These are phyloP conservation scores for Globisporangium barbulae DNA, from an alignment of 352 stramenopile genomes.

Conservation along the genomic window DNA sequence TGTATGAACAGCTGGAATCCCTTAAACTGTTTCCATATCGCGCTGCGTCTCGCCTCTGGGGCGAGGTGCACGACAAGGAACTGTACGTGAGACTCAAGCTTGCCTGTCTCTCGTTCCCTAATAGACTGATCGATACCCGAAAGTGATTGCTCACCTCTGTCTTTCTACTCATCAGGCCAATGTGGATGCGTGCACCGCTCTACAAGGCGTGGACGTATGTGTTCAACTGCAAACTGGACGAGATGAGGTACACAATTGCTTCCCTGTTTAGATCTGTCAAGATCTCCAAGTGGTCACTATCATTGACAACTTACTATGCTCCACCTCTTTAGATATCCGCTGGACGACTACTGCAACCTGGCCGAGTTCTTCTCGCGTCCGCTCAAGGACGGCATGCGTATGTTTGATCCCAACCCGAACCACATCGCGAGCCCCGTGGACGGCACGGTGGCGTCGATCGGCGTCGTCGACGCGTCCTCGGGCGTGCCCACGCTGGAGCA, in stretches of 20 bases:
- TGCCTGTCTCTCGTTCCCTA: neutral
- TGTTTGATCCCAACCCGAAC: constrained; percentile 32
- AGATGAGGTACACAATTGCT: constrained; percentile 47
- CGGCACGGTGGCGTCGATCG: constrained; percentile 52
- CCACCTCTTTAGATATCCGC: constrained; percentile 34
- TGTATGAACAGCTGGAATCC: constrained; percentile 38
- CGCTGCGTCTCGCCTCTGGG: constrained; percentile 72
- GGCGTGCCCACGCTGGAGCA: constrained; percentile 70
- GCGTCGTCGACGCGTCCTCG: constrained; percentile 40
- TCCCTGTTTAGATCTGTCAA: neutral
- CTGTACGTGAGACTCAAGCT: constrained; percentile 40
- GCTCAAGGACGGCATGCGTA: constrained; percentile 59
- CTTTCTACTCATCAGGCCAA: constrained; percentile 30
- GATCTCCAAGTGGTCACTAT: neutral
- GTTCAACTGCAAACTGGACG: constrained; percentile 81
- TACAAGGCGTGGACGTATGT: constrained; percentile 83
- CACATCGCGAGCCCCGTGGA: constrained; percentile 59
- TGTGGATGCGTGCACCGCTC: constrained; percentile 63
- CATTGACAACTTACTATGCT: neutral
- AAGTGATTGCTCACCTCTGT: constrained; percentile 8
- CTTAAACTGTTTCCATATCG: constrained; percentile 81
- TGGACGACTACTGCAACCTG: constrained; percentile 72
- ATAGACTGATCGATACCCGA: neutral
- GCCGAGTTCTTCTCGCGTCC: constrained; percentile 84
- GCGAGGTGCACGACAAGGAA: constrained; percentile 72